These are phyloP conservation scores for Globisporangium emineosum DNA, from an alignment of 352 stramenopile genomes.

Conservation along the genomic window DNA sequence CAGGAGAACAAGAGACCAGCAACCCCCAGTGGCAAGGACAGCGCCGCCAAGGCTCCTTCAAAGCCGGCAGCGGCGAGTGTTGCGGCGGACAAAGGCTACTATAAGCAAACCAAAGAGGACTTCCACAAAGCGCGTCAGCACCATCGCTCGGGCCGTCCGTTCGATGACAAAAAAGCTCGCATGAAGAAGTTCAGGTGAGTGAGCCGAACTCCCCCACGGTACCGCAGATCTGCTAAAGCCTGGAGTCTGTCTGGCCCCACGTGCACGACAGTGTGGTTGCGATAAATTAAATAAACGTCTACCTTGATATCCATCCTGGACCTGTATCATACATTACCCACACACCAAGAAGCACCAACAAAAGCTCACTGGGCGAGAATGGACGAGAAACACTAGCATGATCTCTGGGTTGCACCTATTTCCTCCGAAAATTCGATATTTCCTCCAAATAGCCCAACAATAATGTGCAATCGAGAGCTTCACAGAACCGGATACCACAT, in stretches of 20 bases:
- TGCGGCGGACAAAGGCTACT: background rate
- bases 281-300: background rate
- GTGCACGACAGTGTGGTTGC: background rate
- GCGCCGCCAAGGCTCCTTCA: background rate
- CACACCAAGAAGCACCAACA: too few species aligned
- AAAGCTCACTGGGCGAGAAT: background rate
- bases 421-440: too few species aligned
- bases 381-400: too few species aligned
- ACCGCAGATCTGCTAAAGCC: background rate
- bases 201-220: background rate
- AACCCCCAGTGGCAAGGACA: background rate
- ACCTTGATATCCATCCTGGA: background rate
- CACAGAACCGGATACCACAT: too few species aligned
- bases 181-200: background rate
- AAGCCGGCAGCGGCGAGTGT: background rate
- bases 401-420: too few species aligned
- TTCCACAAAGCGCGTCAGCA: background rate
- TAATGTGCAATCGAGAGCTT: too few species aligned
- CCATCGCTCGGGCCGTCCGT: background rate
- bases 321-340: too few species aligned
- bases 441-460: too few species aligned
- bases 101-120: background rate
- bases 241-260: too few species aligned
- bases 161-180: background rate
- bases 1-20: conserved; percentile 11